These are phyloP conservation scores for Yamadazyma buinensis DNA, from an alignment of 1,139 yeast species.

Conservation along the genomic window DNA sequence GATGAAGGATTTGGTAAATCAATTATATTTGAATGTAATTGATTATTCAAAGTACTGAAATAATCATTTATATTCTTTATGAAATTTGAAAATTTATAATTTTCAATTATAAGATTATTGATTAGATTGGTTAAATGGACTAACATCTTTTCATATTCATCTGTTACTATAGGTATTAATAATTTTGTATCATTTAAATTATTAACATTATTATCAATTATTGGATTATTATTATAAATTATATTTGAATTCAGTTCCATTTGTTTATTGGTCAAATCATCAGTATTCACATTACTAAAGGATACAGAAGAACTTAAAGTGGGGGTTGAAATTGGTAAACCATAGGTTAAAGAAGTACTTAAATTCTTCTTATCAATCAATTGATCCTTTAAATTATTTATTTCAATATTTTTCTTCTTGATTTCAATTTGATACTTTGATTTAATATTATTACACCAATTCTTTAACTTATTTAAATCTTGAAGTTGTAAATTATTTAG, in stretches of 20 bases:
- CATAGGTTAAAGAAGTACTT: constrained; percentile 31
- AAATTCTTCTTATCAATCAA: constrained; percentile 33
- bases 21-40: constrained; percentile 10
- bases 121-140: constrained; percentile 36
- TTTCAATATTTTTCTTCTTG: constrained; percentile 32
- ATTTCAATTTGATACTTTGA: constrained; percentile 39
- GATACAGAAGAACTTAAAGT: not conserved
- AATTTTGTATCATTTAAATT: constrained; percentile 20
- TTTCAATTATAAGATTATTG: constrained; percentile 38
- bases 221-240: constrained; percentile 34
- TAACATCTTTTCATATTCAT: constrained; percentile 37
- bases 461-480: constrained; percentile 27
- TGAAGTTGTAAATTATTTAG: constrained; percentile 27
- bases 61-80: constrained; percentile 29
- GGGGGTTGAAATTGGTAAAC: not conserved
- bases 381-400: constrained; percentile 37
- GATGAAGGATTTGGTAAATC: constrained; percentile 33
- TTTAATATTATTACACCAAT: constrained; percentile 29
- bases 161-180: constrained; percentile 19
- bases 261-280: not conserved
- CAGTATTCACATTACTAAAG: not conserved
- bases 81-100: constrained; percentile 34
- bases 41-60: constrained; percentile 13
- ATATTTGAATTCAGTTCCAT: constrained; percentile 19
- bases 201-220: constrained; percentile 17